phyloP scores from a whole-genome alignment of 2,329 filamentous ascomycete genomes.

The Pseudogymnoascus sp. region DNA sequence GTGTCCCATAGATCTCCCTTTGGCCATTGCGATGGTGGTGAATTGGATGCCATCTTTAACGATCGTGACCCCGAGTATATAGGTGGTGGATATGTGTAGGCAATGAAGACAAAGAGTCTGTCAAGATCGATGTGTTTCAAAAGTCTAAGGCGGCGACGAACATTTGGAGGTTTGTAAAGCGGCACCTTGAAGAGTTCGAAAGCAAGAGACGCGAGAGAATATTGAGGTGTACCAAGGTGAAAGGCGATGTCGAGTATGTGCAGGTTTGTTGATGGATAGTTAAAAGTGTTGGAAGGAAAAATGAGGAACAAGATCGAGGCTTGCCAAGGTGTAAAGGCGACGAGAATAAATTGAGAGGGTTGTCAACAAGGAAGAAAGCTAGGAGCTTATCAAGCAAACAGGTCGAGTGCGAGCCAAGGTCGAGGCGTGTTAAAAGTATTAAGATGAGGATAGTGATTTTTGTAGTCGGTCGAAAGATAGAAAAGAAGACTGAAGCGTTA shows the following conservation, averaged over 20 bases:
- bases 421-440: neutral
- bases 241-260: neutral
- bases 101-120: neutral
- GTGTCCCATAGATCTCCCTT: neutral
- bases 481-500: neutral
- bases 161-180: neutral
- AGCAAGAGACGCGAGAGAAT: neutral
- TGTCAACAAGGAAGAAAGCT: too few relatives aligned
- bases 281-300: neutral
- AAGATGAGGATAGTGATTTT: neutral
- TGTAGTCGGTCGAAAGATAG: neutral
- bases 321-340: neutral
- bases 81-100: neutral
- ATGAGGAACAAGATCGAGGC: neutral
- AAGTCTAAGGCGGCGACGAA: neutral
- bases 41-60: neutral
- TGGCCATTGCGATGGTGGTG: neutral
- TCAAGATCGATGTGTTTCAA: neutral
- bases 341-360: neutral
- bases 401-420: neutral
- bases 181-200: neutral
- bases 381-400: too few relatives aligned
- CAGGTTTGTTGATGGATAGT: neutral
- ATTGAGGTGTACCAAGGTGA: neutral
- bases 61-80: neutral